These are phyloP conservation scores for Zygosaccharomyces gambellarensis DNA, from an alignment of 805 yeast genomes.

Conservation along the genomic window DNA sequence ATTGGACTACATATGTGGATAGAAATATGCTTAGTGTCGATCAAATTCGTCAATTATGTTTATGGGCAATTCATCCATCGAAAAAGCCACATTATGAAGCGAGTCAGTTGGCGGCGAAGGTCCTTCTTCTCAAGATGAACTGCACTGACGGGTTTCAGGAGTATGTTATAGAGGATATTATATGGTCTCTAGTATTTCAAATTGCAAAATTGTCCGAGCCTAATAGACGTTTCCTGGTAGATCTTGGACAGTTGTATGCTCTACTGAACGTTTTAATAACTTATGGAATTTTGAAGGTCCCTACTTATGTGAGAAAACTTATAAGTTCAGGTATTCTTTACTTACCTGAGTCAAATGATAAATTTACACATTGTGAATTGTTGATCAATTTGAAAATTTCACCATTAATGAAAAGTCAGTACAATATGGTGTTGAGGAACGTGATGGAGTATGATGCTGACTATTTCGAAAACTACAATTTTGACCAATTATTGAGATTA, in stretches of 20 bases:
- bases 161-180: constrained; percentile 35
- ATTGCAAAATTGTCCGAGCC: constrained; percentile 36
- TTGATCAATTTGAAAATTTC: constrained; percentile 55
- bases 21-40: constrained; percentile 22
- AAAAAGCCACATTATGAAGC: constrained; percentile 30
- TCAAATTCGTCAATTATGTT: constrained; percentile 27
- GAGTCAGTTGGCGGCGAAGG: constrained; percentile 28
- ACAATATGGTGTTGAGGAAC: constrained; percentile 50
- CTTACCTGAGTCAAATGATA: constrained; percentile 47
- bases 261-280: constrained; percentile 41
- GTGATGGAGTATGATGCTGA: constrained; percentile 41
- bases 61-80: constrained; percentile 34
- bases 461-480: constrained; percentile 32
- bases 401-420: constrained; percentile 47
- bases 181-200: constrained; percentile 36
- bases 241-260: constrained; percentile 39
- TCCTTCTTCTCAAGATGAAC: constrained; percentile 28
- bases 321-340: constrained; percentile 85
- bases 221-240: constrained; percentile 12
- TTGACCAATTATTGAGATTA: constrained; percentile 31
- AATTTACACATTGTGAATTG: constrained; percentile 49
- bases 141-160: constrained; percentile 27
- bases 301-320: constrained; percentile 67
- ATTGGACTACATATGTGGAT: constrained; percentile 32
- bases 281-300: constrained; percentile 42